A percentile compares a stretch with the other conserved stretches of the same genome.
These are phyloP conservation scores for Paramecium sonneborni DNA, from an alignment of 73 alveolate species.

Conservation along the genomic window DNA sequence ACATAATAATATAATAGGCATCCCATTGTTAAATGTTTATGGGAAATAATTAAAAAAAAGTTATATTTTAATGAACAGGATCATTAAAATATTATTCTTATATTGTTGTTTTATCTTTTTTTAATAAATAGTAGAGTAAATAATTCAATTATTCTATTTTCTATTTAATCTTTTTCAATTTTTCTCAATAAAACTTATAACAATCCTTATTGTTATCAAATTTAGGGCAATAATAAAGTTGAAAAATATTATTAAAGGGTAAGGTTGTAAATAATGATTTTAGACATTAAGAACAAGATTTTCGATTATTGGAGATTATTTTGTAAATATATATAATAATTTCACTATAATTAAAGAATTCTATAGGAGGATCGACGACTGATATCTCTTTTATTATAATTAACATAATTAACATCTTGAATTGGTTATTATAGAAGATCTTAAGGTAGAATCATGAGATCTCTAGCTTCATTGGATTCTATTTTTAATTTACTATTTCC, in stretches of 20 bases:
- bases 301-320: neutral
- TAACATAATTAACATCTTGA: neutral
- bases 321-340: neutral
- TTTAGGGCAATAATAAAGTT: conserved; percentile 37
- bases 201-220: conserved; percentile 42
- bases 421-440: neutral
- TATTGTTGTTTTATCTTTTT: conserved; percentile 29
- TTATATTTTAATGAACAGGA: neutral
- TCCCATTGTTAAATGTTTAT: neutral
- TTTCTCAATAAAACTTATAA: conserved; percentile 59
- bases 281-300: neutral
- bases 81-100: no score
- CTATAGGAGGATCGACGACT: conserved; percentile 14
- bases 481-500: neutral
- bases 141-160: neutral
- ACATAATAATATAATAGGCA: neutral
- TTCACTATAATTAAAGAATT: conserved; percentile 5
- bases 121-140: neutral
- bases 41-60: neutral
- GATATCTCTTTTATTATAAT: neutral
- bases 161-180: neutral
- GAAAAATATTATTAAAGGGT: neutral
- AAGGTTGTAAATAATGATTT: neutral
- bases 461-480: neutral
- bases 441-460: neutral